These are phyloP conservation scores for Coemansia erecta DNA, from an alignment of 192 early-diverging fungal species.

Conservation along the genomic window DNA sequence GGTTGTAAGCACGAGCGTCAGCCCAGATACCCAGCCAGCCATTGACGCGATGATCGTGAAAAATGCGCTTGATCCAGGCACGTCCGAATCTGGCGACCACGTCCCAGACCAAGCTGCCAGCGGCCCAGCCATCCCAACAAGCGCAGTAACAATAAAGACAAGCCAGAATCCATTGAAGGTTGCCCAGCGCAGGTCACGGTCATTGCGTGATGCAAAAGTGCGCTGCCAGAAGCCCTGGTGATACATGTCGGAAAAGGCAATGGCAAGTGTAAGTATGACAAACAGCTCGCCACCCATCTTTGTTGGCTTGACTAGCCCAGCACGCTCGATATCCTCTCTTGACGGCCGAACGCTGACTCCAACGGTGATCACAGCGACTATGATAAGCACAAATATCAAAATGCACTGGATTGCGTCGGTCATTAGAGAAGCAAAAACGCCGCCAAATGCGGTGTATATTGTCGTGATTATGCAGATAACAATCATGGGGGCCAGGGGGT, in stretches of 20 bases:
- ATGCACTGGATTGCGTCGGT: slow-evolving; percentile 63
- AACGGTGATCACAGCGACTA: slow-evolving; percentile 56
- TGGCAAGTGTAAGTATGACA: slow-evolving; percentile 61
- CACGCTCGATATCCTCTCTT: slow-evolving; percentile 52
- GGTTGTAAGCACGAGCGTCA: slow-evolving; percentile 60
- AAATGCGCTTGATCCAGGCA: slow-evolving; percentile 60
- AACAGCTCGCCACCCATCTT: slow-evolving; percentile 65
- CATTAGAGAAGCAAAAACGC: slow-evolving; percentile 64
- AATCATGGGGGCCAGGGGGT: slow-evolving; percentile 58
- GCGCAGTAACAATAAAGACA: slow-evolving; percentile 55
- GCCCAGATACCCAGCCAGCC: slow-evolving; percentile 58
- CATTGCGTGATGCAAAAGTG: slow-evolving; percentile 64
- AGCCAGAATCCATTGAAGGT: slow-evolving; percentile 57
- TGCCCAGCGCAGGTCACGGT: slow-evolving; percentile 60
- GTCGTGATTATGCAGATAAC: slow-evolving; percentile 63
- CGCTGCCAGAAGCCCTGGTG: slow-evolving; percentile 75
- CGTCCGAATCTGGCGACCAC: slow-evolving; percentile 50
- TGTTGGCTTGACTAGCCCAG: slow-evolving; percentile 58
- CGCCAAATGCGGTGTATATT: slow-evolving; percentile 67
- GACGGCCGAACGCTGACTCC: slow-evolving; percentile 56
- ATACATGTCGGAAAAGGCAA: slow-evolving; percentile 62
- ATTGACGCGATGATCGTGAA: slow-evolving; percentile 64
- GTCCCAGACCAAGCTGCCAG: slow-evolving; percentile 65
- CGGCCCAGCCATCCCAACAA: slow-evolving; percentile 64
- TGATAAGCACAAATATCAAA: slow-evolving; percentile 57